A percentile compares a stretch with the other conserved stretches of the same genome.
These are phyloP conservation scores for Hymenoscyphus albidus DNA, from an alignment of 2,329 filamentous ascomycete genomes.

Conservation along the genomic window DNA sequence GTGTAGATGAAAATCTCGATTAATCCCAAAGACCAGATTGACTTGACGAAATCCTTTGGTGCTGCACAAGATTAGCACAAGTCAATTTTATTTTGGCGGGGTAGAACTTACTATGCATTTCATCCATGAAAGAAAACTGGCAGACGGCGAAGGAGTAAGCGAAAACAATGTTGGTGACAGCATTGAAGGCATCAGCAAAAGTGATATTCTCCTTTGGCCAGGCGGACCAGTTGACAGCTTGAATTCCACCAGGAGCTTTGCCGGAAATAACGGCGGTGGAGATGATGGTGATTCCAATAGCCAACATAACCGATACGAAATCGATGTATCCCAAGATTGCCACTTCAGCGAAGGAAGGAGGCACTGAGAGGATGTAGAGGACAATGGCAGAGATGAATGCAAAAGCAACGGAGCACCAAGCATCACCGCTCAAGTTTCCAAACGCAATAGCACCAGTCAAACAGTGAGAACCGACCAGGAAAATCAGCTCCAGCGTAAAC, in stretches of 20 bases:
- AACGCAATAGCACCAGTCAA: slow-evolving; percentile 58
- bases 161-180: slow-evolving; percentile 56
- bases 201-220: slow-evolving; percentile 33
- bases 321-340: slow-evolving; percentile 53
- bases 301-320: slow-evolving; percentile 51
- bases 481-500: slow-evolving; percentile 53
- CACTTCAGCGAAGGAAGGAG: slow-evolving; percentile 54
- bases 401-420: slow-evolving; percentile 53
- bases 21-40: slow-evolving; percentile 47
- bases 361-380: slow-evolving; percentile 50
- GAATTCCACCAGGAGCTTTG: slow-evolving; percentile 9
- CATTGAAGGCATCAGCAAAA: slow-evolving; percentile 46
- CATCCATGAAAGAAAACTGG: slow-evolving; percentile 33
- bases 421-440: slow-evolving; percentile 52
- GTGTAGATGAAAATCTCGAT: slow-evolving; percentile 54
- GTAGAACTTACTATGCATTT: slow-evolving; percentile 29
- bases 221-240: slow-evolving; percentile 22
- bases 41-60: slow-evolving; percentile 35
- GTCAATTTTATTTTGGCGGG: not conserved
- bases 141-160: slow-evolving; percentile 45
- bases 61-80: not conserved
- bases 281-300: slow-evolving; percentile 55
- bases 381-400: slow-evolving; percentile 48
- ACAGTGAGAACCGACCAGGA: slow-evolving; percentile 59
- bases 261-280: slow-evolving; percentile 43